Evolutionary conservation across 495 filamentous ascomycete species (phyloP).

Genomic region (Aspergillus ostianus): DNA sequence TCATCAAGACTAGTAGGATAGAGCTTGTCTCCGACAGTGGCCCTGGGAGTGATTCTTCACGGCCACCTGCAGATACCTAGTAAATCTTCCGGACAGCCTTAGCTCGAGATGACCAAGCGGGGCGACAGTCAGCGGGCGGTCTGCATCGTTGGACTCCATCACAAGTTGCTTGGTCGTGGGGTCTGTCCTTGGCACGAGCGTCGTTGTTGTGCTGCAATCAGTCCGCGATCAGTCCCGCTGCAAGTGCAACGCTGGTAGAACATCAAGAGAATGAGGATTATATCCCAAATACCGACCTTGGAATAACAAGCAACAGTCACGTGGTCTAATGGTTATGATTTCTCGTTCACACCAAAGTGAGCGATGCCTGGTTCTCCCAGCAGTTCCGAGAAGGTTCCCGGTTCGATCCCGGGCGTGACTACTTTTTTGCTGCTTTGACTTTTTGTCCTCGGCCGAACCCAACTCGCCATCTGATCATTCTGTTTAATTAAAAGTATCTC

Average conservation of each 20-base stretch:
- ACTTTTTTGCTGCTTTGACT: conserved; percentile 11
- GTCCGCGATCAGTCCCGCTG: neutral
- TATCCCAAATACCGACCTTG: neutral
- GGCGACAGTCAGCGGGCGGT: conserved; percentile 8
- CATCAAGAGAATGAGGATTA: too few species aligned
- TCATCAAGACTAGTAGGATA: too few species aligned
- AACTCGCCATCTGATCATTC: too few species aligned
- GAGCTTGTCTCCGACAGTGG: too few species aligned
- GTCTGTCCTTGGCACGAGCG: conserved; percentile 6
- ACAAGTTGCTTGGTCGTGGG: neutral
- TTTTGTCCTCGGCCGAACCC: too few species aligned
- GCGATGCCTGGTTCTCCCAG: neutral
- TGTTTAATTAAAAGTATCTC: too few species aligned
- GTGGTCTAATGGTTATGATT: conserved; percentile 51
- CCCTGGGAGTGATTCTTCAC: neutral
- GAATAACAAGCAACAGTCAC: conserved; percentile 12
- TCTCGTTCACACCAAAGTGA: conserved; percentile 34
- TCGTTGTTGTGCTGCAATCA: neutral
- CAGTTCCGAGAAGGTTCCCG: conserved; percentile 27
- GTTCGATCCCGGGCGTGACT: conserved; percentile 44
- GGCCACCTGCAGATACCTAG: neutral
- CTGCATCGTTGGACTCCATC: conserved; percentile 6
- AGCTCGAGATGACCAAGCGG: neutral
- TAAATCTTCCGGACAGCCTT: neutral
- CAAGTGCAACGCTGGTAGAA: neutral